Conservation (phyloP, 202 grass and related monocot species). For the Musa balbisiana region DNA sequence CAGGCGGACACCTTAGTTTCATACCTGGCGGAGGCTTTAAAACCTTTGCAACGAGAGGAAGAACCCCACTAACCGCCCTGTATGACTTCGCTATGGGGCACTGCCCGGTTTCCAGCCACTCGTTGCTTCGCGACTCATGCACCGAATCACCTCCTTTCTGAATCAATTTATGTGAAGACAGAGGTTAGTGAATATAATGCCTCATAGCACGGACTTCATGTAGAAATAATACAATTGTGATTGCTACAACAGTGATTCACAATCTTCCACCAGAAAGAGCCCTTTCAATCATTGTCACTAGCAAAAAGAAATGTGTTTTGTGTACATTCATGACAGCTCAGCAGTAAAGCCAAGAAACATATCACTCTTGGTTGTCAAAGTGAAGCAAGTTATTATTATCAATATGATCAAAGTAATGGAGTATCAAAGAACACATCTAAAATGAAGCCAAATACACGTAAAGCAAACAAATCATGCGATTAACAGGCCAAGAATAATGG, state of each 20-base stretch:
- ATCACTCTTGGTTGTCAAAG: neutral
- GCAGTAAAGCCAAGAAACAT: too few relatives aligned
- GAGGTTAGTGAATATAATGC: neutral
- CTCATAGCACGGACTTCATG: neutral
- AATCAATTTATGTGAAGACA: slow-evolving; percentile 12
- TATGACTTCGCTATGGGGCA: slow-evolving; percentile 80
- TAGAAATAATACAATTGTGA: neutral
- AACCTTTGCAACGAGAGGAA: slow-evolving; percentile 74
- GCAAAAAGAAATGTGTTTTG: neutral
- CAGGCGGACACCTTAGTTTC: slow-evolving; percentile 71
- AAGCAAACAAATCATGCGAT: slow-evolving; percentile 18
- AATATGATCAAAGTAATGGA: neutral
- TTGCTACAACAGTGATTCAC: neutral
- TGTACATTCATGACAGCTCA: too few relatives aligned
- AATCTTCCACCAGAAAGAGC: neutral
- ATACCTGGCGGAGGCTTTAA: slow-evolving; percentile 63
- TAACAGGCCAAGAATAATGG: slow-evolving; percentile 55
- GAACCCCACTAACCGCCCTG: slow-evolving; percentile 41
- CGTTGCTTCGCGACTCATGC: slow-evolving; percentile 40
- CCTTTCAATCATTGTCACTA: neutral
- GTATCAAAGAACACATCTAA: neutral
- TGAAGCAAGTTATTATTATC: neutral
- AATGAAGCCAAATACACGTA: too few relatives aligned
- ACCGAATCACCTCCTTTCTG: slow-evolving; percentile 53
- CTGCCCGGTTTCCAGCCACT: slow-evolving; percentile 88